Evolutionary conservation across 169 alveolate genomes (phyloP).

Genomic region (Perkinsus olseni): DNA sequence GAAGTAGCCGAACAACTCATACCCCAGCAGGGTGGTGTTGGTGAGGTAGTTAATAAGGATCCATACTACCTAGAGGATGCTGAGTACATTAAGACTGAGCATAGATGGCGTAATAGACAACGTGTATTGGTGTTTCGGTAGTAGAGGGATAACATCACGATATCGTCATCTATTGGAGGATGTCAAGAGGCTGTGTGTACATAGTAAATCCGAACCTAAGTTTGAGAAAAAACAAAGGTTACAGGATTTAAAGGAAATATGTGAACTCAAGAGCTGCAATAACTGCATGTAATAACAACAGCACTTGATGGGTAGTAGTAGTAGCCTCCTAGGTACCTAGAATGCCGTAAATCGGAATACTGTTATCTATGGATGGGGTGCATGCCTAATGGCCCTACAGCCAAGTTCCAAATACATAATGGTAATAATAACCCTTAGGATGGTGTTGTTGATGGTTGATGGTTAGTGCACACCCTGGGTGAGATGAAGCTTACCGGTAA

Average conservation of each 20-base stretch:
- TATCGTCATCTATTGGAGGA: conserved; percentile 67
- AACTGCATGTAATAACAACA: conserved; percentile 36
- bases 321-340: conserved; percentile 10
- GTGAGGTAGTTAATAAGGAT: conserved; percentile 1
- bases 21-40: background rate
- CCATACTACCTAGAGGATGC: conserved; percentile 29
- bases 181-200: conserved; percentile 65
- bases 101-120: conserved; percentile 68
- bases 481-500: conserved; percentile 89
- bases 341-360: conserved; percentile 63
- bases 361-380: conserved; percentile 80
- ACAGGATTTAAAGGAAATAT: conserved; percentile 27
- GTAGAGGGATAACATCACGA: conserved; percentile 59
- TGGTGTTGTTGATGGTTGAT: background rate
- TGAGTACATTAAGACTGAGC: conserved; percentile 32
- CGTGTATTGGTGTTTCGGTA: conserved; percentile 66
- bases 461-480: conserved; percentile 71
- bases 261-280: conserved; percentile 49
- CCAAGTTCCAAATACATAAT: conserved; percentile 74
- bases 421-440: conserved; percentile 9
- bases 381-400: conserved; percentile 89
- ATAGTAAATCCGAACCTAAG: conserved; percentile 69
- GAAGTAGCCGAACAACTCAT: background rate
- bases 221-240: conserved; percentile 43
- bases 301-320: background rate